Base-by-base conservation (phyloP, 306 rosid genomes). In the cucumber (Cucumis sativus) region DNA sequence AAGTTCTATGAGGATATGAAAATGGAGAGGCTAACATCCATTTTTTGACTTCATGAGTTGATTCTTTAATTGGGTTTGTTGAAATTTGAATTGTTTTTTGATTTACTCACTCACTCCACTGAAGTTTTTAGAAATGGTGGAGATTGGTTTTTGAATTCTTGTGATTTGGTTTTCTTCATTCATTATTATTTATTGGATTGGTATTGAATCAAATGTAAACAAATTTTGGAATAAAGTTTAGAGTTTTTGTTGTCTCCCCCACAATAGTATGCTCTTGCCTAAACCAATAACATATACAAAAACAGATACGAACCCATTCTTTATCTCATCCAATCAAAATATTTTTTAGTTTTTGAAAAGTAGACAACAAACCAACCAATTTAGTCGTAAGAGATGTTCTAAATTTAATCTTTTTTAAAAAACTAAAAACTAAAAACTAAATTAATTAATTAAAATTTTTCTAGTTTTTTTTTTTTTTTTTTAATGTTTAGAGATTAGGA, bases 1-100 rank as follows among this genome's bases (percentile, higher is more conserved):
- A 91, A 81, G 39, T 91, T 89, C 78, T 91, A 91, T 6, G 86
- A 77, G 14, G 84, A 88, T 72, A 91, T 89, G 82, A 86, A 82
- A 81, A 78, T 89, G 86, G 91, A 89, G 85, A 86, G 84, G 80
- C 87, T 77, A 28, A 63, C 76, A 63, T 84, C 89, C 0, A n/a
- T 86, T 10, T 23, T 30, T 8, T 0, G 25, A 23, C 18, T 47
- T 1, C 12, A 12, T 7, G 12, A 45, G 57, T 69, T 21, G 3
- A 47, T 70, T 70, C 14, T 68, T 68, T 68, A 16, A 11, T 6
- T 73, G 47, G n/a, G 9, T 58, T 23, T 14, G 13, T 57, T 57
- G 14, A 40, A 15, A 7, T 33, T 4, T 40, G 30, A 28, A 28
- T 1, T 28, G 12, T 51, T 74, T 17, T 37, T 78, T 35, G 6